Percentiles rank a stretch among this genome's conserved stretches.
Conservation (phyloP, 169 alveolate species). For the Plasmodium relictum region DNA sequence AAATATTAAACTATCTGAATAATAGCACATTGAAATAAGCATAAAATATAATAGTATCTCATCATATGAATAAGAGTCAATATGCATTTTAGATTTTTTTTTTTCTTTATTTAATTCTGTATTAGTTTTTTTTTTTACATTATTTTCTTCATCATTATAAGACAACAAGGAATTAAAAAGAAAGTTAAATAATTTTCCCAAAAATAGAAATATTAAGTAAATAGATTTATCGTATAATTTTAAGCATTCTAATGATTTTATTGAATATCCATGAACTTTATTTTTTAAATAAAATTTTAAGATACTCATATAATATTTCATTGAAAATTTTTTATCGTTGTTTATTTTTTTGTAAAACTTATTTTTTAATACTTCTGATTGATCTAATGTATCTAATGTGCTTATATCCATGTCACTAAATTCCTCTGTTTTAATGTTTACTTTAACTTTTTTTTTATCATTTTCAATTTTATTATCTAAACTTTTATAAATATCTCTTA, state of each 20-base stretch:
- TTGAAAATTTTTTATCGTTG: slow-evolving; percentile 37
- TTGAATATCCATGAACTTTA: slow-evolving; percentile 35
- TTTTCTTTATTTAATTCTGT: background rate
- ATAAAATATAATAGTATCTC: slow-evolving; percentile 33
- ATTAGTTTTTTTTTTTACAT: background rate
- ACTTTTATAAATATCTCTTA: background rate
- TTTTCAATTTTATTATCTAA: background rate
- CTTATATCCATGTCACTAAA: slow-evolving; percentile 16
- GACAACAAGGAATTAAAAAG: slow-evolving; percentile 41
- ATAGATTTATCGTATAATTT: slow-evolving; percentile 52
- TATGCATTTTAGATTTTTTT: background rate
- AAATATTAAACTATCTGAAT: slow-evolving; percentile 51
- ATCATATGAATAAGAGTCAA: slow-evolving; percentile 8
- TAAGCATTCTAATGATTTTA: slow-evolving; percentile 20
- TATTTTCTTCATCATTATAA: background rate
- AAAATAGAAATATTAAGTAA: slow-evolving; percentile 58
- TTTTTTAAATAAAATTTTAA: slow-evolving; percentile 52
- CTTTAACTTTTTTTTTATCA: slow-evolving; percentile 10
- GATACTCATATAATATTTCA: slow-evolving; percentile 49
- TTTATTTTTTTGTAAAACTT: slow-evolving; percentile 19
- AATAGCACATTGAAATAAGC: slow-evolving; percentile 42
- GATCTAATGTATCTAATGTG: slow-evolving; percentile 2
- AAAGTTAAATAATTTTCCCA: slow-evolving; percentile 50
- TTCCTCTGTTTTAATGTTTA: slow-evolving; percentile 30
- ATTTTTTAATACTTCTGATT: slow-evolving; percentile 15